Evolutionary conservation across 371 early-diverging fungal species (phyloP), one percentile per base, ranked within the genome.

Genomic region (Apophysomyces ossiformis): DNA sequence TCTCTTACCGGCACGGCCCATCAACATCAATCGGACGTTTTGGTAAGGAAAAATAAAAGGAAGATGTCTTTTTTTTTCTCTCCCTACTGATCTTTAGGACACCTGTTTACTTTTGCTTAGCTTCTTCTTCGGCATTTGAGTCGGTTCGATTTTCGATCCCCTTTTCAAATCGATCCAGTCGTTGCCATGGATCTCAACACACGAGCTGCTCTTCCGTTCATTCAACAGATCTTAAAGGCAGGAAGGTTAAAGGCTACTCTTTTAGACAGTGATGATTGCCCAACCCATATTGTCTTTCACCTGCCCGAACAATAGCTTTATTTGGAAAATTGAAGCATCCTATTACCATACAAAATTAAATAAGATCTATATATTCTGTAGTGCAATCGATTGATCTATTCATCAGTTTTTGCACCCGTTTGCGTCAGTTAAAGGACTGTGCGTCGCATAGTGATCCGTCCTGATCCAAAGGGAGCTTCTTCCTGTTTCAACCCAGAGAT

Each of bases 151-250:
- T 68, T 71, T 56, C 57, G 72, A 45, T 65, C 65, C 37, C 68
- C 68, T 26, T 71, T 71, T 41, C 68, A 71, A 61, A 73, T 70
- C 13, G 65, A 70, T 41, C 73, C 73, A 39, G 64, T 43, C 21
- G 57, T 58, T 12, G 70, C 73, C 7, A 66, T 73, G 8, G 70
- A 69, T 59, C 35, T 73, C 18, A 69, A 67, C 36, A 62, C 63
- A 21, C 44, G 59, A 13, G 72, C 66, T 32, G 59, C 68, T 12
- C 57, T 72, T 47, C 60, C 64, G 12, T 72, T 68, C 38, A 72
- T 72, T 41, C 66, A 62, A 18, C 66, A 38, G 2, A 68, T 58
- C 44, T 32, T 63, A 26, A 16, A 50, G 54, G 54, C 54, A 6
- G 54, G 54, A 50, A 21, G 8, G 5, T 11, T 50, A 21, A 21